phyloP scores from a whole-genome alignment of 2,329 filamentous ascomycete genomes.

The Elsinoe fawcettii region DNA sequence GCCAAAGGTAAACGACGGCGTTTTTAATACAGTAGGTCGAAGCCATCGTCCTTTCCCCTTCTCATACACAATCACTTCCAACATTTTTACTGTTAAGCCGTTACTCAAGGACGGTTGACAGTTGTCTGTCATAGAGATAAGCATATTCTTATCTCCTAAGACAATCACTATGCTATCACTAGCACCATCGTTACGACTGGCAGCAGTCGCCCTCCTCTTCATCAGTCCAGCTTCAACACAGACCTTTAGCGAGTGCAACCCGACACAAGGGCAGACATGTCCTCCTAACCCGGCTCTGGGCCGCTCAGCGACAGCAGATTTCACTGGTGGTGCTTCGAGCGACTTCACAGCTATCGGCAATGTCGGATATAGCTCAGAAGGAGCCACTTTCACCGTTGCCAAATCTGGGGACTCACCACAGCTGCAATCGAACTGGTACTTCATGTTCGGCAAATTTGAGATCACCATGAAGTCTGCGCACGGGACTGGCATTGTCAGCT shows the following conservation, averaged over 20 bases:
- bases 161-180: conserved; percentile 9
- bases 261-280: conserved; percentile 51
- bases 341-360: conserved; percentile 66
- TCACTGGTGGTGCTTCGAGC: conserved; percentile 67
- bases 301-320: conserved; percentile 75
- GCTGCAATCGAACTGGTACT: conserved; percentile 87
- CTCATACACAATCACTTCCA: not conserved
- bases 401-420: conserved; percentile 76
- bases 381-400: conserved; percentile 72
- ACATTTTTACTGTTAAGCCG: conserved; percentile 7
- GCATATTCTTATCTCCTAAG: conserved; percentile 9
- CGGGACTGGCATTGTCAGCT: conserved; percentile 87
- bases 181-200: conserved; percentile 26
- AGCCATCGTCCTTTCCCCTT: conserved; percentile 3
- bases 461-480: conserved; percentile 78
- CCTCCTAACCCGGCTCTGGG: conserved; percentile 72
- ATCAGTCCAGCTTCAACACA: conserved; percentile 38
- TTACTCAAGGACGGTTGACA: conserved; percentile 2
- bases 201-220: conserved; percentile 34
- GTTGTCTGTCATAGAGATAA: conserved; percentile 9
- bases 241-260: conserved; percentile 51
- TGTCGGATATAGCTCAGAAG: conserved; percentile 66
- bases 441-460: conserved; percentile 95
- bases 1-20: conserved; percentile 12
- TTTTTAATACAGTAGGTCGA: conserved; percentile 12